phyloP scores from a whole-genome alignment of 371 early-diverging fungal species.

The Mortierella sp. region DNA sequence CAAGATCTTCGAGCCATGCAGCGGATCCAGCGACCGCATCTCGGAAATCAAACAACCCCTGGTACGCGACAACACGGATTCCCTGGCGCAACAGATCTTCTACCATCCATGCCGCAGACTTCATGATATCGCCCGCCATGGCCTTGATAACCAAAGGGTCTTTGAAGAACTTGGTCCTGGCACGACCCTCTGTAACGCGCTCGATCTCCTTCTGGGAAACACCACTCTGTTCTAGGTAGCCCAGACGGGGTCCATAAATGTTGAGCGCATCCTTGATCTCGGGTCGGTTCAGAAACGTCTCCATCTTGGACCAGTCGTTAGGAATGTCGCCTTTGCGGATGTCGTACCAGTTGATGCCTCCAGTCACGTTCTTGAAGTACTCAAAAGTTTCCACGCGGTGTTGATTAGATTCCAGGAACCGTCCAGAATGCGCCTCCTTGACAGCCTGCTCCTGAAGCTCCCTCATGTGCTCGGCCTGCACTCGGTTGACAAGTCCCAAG shows the following conservation, averaged over 20 bases:
- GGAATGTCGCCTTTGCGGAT: slow-evolving; percentile 68
- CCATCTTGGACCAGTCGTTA: slow-evolving; percentile 69
- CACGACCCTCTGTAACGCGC: slow-evolving; percentile 30
- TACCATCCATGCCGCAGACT: slow-evolving; percentile 64
- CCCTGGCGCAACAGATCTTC: slow-evolving; percentile 60
- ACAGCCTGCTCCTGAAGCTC: slow-evolving; percentile 55
- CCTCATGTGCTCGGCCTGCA: slow-evolving; percentile 57
- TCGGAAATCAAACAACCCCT: slow-evolving; percentile 75
- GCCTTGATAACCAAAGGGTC: slow-evolving; percentile 63
- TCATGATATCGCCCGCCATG: slow-evolving; percentile 72
- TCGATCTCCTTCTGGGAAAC: slow-evolving; percentile 30
- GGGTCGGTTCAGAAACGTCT: slow-evolving; percentile 62
- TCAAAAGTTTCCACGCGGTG: slow-evolving; percentile 67
- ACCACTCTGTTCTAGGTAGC: slow-evolving; percentile 28
- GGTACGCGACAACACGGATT: slow-evolving; percentile 49
- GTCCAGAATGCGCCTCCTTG: slow-evolving; percentile 54
- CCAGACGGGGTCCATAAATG: slow-evolving; percentile 41
- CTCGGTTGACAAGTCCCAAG: slow-evolving; percentile 60
- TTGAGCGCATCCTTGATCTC: slow-evolving; percentile 68
- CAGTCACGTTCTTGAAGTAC: slow-evolving; percentile 67
- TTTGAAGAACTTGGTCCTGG: slow-evolving; percentile 52
- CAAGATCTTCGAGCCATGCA: slow-evolving; percentile 71
- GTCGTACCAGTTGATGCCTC: slow-evolving; percentile 78
- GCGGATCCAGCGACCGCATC: slow-evolving; percentile 73
- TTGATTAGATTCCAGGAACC: slow-evolving; percentile 61